These are phyloP conservation scores for Davidsoniella eucalypti DNA, from an alignment of 2,329 filamentous ascomycete genomes.

Conservation along the genomic window DNA sequence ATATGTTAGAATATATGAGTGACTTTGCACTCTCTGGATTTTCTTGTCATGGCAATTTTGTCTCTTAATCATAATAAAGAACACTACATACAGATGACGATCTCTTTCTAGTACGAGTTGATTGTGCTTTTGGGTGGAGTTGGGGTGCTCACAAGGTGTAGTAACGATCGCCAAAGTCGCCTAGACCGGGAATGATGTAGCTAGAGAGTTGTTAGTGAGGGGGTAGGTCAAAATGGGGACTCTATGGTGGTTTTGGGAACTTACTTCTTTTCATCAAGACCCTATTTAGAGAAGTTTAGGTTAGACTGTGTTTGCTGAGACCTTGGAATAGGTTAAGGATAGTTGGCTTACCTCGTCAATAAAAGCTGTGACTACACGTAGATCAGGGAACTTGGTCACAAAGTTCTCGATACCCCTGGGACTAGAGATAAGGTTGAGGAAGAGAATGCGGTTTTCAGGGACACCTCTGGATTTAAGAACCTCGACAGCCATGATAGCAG, in stretches of 20 bases:
- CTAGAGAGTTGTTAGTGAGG: slow-evolving; percentile 29
- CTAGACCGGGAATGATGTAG: slow-evolving; percentile 86
- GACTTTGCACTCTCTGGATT: neutral
- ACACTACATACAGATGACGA: neutral
- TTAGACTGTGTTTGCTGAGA: neutral
- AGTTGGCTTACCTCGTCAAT: slow-evolving; percentile 53
- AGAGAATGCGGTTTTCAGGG: slow-evolving; percentile 85
- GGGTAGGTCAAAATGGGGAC: no score
- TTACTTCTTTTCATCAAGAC: slow-evolving; percentile 95
- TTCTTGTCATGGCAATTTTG: neutral
- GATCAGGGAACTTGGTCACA: slow-evolving; percentile 70
- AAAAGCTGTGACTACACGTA: slow-evolving; percentile 88
- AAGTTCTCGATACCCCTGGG: slow-evolving; percentile 84
- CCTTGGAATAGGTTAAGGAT: neutral
- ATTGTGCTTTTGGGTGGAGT: no score
- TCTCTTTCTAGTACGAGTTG: neutral
- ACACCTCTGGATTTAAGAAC: slow-evolving; percentile 81
- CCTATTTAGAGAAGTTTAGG: slow-evolving; percentile 25
- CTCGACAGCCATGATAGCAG: slow-evolving; percentile 91
- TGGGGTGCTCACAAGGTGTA: slow-evolving; percentile 41
- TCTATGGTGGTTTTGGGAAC: slow-evolving; percentile 19
- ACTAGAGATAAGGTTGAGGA: slow-evolving; percentile 94
- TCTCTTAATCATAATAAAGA: neutral
- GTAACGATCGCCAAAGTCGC: slow-evolving; percentile 90
- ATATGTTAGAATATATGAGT: slow-evolving; percentile 1